Percentiles rank a stretch among this genome's conserved stretches.
phyloP scores from a whole-genome alignment of 2,329 filamentous ascomycete species.

The Sarocladiaceae sp. region DNA sequence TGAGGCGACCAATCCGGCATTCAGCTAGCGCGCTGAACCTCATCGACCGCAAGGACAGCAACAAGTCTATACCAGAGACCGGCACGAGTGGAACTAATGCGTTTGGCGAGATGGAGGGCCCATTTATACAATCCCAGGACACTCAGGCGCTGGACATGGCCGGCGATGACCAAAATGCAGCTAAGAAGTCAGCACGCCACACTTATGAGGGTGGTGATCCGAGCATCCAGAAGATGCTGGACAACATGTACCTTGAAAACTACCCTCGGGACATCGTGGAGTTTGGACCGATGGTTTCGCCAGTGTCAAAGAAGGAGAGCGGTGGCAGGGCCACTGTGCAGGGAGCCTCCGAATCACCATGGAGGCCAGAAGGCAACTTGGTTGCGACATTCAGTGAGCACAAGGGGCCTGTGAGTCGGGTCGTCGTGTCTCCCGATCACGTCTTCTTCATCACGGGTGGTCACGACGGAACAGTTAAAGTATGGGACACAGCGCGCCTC shows the following conservation, averaged over 20 bases:
- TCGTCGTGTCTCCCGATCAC: constrained; percentile 82
- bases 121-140: constrained; percentile 34
- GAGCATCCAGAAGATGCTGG: constrained; percentile 63
- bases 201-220: constrained; percentile 79
- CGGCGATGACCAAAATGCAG: not conserved
- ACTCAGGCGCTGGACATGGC: constrained; percentile 14
- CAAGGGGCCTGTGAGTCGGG: constrained; percentile 70
- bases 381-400: constrained; percentile 90
- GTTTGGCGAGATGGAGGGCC: constrained; percentile 54
- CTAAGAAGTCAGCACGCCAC: constrained; percentile 49
- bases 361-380: constrained; percentile 78
- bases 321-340: not conserved
- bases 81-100: constrained; percentile 53
- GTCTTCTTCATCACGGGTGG: constrained; percentile 91
- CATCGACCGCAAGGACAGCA: constrained; percentile 52
- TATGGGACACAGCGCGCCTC: constrained; percentile 87
- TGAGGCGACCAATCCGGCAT: constrained; percentile 43
- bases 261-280: constrained; percentile 59
- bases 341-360: constrained; percentile 40
- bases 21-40: constrained; percentile 55
- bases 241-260: constrained; percentile 75
- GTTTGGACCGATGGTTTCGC: constrained; percentile 75
- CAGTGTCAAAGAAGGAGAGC: constrained; percentile 38
- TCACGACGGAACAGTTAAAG: constrained; percentile 81
- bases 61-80: constrained; percentile 52